Evolutionary conservation across 139 green algal species (phyloP).

Genomic region (Auxenochlorella pyrenoidosa): DNA sequence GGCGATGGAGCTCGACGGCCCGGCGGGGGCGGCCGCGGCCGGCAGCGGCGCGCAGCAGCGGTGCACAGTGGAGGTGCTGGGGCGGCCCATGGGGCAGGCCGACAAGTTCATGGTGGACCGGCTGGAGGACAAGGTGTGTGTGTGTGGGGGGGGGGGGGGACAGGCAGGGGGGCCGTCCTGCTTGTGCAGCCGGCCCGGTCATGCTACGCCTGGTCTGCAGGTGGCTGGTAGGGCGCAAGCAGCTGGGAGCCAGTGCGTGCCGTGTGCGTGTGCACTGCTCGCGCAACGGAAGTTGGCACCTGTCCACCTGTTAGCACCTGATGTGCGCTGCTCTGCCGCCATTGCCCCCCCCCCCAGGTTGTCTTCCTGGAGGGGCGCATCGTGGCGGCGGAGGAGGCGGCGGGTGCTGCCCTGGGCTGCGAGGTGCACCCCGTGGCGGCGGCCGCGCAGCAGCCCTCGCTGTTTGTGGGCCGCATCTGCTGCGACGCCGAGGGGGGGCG

Average conservation of each 20-base stretch:
- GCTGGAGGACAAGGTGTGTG: conserved; percentile 62
- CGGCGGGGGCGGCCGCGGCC: background rate
- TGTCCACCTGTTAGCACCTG: too few species aligned
- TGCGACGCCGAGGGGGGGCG: conserved; percentile 63
- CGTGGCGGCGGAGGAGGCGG: conserved; percentile 33
- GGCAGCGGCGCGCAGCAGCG: background rate
- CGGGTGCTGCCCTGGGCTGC: conserved; percentile 34
- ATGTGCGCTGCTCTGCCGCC: too few species aligned
- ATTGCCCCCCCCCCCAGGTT: too few species aligned
- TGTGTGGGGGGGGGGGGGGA: background rate
- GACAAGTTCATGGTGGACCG: conserved; percentile 60
- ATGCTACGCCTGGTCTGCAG: too few species aligned
- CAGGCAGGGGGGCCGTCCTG: background rate
- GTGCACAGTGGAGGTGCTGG: conserved; percentile 32
- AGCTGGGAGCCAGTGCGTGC: too few species aligned
- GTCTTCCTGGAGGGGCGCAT: conserved; percentile 66
- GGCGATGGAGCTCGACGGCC: conserved; percentile 21
- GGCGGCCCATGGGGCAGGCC: background rate
- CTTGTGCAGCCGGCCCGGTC: background rate
- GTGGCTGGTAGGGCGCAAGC: too few species aligned
- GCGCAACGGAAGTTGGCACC: too few species aligned
- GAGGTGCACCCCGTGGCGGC: conserved; percentile 43
- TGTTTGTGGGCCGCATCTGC: conserved; percentile 79
- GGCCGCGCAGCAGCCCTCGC: conserved; percentile 61
- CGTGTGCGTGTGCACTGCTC: too few species aligned